phyloP scores from a whole-genome alignment of 495 filamentous ascomycete genomes.

The Podospora sp. region DNA sequence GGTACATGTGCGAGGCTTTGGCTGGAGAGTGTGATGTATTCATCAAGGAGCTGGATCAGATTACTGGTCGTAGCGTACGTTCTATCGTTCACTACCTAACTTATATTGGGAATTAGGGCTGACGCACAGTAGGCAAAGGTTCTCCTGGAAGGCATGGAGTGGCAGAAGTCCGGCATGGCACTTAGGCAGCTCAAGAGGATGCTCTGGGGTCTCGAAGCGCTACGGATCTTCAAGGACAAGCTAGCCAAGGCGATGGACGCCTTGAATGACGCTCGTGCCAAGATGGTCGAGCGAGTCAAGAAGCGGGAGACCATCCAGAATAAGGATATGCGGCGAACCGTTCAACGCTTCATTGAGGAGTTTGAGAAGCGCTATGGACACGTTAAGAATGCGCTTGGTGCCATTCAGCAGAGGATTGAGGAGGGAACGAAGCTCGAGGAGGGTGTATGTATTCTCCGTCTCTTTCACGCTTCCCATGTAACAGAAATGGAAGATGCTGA shows the following conservation, averaged over 20 bases:
- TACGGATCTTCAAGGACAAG: not conserved
- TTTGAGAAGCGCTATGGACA: slow-evolving; percentile 3
- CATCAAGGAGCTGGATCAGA: not conserved
- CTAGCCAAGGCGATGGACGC: not conserved
- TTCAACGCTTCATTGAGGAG: not conserved
- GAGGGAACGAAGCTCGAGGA: not conserved
- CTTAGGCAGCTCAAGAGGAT: slow-evolving; percentile 3
- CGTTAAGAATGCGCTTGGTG: not conserved
- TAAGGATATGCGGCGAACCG: not conserved
- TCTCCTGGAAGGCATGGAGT: not conserved
- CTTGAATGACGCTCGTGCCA: not conserved
- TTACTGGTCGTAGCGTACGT: not conserved
- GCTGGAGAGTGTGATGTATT: not conserved
- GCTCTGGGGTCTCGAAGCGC: slow-evolving; percentile 10
- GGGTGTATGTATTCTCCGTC: not conserved
- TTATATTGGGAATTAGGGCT: not conserved
- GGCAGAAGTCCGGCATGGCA: not conserved
- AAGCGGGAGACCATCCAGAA: not conserved
- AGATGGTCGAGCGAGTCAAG: not conserved
- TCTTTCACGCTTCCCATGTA: not conserved
- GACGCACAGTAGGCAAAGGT: not conserved
- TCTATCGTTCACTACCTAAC: no score
- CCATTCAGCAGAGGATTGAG: slow-evolving; percentile 5
- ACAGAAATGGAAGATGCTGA: not conserved
- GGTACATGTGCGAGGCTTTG: not conserved